These are phyloP conservation scores for Starmera stellimalicola DNA, from an alignment of 1,139 yeast species.

Conservation along the genomic window DNA sequence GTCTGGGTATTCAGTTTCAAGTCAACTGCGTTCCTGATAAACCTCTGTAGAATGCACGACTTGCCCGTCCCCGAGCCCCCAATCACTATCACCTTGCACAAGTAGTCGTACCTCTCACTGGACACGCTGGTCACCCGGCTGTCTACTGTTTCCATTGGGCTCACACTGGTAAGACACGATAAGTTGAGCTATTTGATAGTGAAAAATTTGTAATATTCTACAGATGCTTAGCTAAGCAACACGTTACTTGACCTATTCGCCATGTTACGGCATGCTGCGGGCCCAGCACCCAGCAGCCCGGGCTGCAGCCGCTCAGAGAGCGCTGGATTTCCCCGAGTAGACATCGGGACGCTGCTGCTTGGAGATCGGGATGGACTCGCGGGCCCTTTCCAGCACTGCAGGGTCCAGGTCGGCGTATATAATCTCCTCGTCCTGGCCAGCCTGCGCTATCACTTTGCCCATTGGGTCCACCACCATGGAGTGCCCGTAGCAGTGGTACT, in stretches of 20 bases:
- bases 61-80: constrained; percentile 13
- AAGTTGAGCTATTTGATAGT: too few relatives aligned
- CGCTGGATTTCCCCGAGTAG: too few relatives aligned
- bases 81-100: constrained; percentile 12
- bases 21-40: not conserved
- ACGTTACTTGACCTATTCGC: not conserved
- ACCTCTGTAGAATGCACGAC: constrained; percentile 10
- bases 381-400: constrained; percentile 46
- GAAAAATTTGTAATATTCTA: too few relatives aligned
- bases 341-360: constrained; percentile 80
- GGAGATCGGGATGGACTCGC: constrained; percentile 70
- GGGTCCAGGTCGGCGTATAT: constrained; percentile 74
- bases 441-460: constrained; percentile 75
- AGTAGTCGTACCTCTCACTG: constrained; percentile 8
- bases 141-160: constrained; percentile 5
- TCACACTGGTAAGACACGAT: too few relatives aligned
- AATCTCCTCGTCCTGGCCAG: constrained; percentile 78
- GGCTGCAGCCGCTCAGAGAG: constrained; percentile 16
- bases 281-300: too few relatives aligned
- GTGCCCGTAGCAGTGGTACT: constrained; percentile 91
- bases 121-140: not conserved
- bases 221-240: too few relatives aligned
- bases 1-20: constrained; percentile 26
- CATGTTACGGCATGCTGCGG: too few relatives aligned
- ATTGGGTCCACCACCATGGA: constrained; percentile 79